Evolutionary conservation across 164 flowering plant genomes (phyloP).

Genomic region (Nelumbo lutea): DNA sequence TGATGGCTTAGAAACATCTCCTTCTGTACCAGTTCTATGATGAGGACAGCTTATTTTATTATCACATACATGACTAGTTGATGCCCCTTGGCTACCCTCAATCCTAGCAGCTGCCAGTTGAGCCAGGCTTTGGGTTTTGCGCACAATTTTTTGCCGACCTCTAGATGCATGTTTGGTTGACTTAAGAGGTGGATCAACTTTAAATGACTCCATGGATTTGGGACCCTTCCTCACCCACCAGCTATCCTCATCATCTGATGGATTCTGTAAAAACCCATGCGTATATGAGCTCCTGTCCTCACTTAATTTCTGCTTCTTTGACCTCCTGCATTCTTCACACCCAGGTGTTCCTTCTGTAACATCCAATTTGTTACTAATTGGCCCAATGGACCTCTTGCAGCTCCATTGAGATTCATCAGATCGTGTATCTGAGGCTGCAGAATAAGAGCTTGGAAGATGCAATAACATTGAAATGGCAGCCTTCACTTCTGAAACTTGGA

Average conservation of each 20-base stretch:
- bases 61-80: slow-evolving; percentile 95
- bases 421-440: slow-evolving; percentile 29
- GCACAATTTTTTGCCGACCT: slow-evolving; percentile 76
- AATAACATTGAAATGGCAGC: slow-evolving; percentile 54
- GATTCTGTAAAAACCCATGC: slow-evolving; percentile 39
- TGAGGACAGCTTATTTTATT: slow-evolving; percentile 73
- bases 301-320: slow-evolving; percentile 63
- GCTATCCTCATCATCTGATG: slow-evolving; percentile 71
- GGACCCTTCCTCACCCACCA: slow-evolving; percentile 90
- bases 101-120: slow-evolving; percentile 85
- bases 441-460: slow-evolving; percentile 44
- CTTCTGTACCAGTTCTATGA: slow-evolving; percentile 57
- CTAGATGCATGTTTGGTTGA: slow-evolving; percentile 59
- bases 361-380: slow-evolving; percentile 32
- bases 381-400: slow-evolving; percentile 46
- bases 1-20: slow-evolving; percentile 42
- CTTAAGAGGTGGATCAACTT: slow-evolving; percentile 70
- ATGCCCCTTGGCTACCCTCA: slow-evolving; percentile 98
- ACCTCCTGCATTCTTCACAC: slow-evolving; percentile 86
- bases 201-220: slow-evolving; percentile 50
- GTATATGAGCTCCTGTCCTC: slow-evolving; percentile 52
- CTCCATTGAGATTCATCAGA: slow-evolving; percentile 53
- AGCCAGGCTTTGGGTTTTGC: slow-evolving; percentile 87
- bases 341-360: slow-evolving; percentile 63
- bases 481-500: slow-evolving; percentile 58